Percentiles rank a stretch among this genome's conserved stretches.
Conservation (phyloP, 1,284 basidiomycete genomes). For the Microbotryum violaceum region DNA sequence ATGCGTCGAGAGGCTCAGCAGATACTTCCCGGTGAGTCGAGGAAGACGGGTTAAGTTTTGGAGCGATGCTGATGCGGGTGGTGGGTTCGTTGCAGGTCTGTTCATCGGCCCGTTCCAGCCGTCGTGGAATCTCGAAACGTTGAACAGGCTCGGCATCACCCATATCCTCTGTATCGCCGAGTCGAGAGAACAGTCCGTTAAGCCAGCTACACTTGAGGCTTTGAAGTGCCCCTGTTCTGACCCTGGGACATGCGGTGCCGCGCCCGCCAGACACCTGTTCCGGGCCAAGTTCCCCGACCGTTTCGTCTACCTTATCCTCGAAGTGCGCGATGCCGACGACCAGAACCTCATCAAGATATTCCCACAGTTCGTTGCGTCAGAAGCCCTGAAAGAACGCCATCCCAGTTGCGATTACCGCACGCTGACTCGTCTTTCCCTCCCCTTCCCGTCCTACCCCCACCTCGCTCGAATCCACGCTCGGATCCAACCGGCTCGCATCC, state of each 20-base stretch:
- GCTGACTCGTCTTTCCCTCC: too few species aligned
- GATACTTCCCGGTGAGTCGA: conserved; percentile 56
- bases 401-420: too few species aligned
- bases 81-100: conserved; percentile 47
- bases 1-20: conserved; percentile 90
- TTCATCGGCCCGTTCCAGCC: conserved; percentile 81
- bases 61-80: not conserved
- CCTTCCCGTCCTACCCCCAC: too few species aligned
- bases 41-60: not conserved
- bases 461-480: not conserved
- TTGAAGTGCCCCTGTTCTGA: not conserved
- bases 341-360: conserved; percentile 35
- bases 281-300: conserved; percentile 71
- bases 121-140: conserved; percentile 64
- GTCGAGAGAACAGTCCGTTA: conserved; percentile 48
- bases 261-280: conserved; percentile 50
- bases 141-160: conserved; percentile 61
- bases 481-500: not conserved
- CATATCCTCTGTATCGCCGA: conserved; percentile 54
- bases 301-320: conserved; percentile 70
- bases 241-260: not conserved
- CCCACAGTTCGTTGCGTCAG: conserved; percentile 22
- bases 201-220: not conserved
- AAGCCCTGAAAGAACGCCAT: too few species aligned
- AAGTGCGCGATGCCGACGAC: conserved; percentile 76